Base-by-base conservation (phyloP, 441 rosid genomes). In the Adansonia madagascariensis region DNA sequence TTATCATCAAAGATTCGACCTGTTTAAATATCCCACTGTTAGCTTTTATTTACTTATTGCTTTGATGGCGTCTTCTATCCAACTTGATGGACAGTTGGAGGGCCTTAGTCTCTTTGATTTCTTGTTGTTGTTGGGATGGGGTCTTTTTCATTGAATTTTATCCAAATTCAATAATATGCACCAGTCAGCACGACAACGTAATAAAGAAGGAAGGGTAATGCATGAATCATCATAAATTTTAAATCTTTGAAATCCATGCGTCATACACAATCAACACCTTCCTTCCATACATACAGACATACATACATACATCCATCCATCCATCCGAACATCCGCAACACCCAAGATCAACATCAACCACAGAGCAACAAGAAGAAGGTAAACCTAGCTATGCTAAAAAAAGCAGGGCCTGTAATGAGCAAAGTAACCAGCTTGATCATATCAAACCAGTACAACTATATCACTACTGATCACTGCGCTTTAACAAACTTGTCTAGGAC, bases 201-300 rank as follows among this genome's bases (percentile, higher is more conserved):
- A 5, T 50, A 62, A 15, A 59, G 9, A 56, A 69, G 60, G 5
- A 63, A 63, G 18, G 67, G 44, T 20, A 8, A 68, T 17, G 61
- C 84, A 82, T 41, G 77, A 80, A 55, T 75, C 77, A 81, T 86
- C 75, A n/a, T 61, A 61, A 56, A 62, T n/a, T 10, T 56, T 70
- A 80, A 65, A 79, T 78, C 75, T 74, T 68, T 71, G 57, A 3
- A 60, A 73, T 73, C 35, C 81, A 81, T 80, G 72, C 82, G 80
- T 69, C 83, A 82, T 52, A 77, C 80, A 62, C 22, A 83, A 78
- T 74, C 72, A 84, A 83, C 68, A 60, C 75, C 77, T 59, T 55
- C 62, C 76, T 22, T 73, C 4, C 80, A 81, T 70, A 50, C 77
- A 64, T 78, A 14, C 78, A 74, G 66, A 52, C 78, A 77, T 77